These are phyloP conservation scores for Eucalyptus sp. DNA, from an alignment of 345 rosid genomes.

Conservation along the genomic window DNA sequence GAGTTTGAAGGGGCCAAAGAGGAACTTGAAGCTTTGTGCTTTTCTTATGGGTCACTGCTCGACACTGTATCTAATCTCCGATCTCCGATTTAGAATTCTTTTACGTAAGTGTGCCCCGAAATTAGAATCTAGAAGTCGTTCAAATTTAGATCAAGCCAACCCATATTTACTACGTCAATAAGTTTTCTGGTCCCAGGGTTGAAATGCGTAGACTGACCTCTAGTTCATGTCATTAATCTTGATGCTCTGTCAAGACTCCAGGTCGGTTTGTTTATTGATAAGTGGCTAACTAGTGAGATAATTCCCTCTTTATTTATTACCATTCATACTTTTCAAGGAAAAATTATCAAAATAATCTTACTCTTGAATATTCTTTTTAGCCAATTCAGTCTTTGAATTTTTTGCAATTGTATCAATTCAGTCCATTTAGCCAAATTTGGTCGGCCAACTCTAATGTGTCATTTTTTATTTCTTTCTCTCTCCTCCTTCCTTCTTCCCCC, in stretches of 20 bases:
- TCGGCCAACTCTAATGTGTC: no score
- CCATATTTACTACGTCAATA: background rate
- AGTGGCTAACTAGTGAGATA: background rate
- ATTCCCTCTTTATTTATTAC: background rate
- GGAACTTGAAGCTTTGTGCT: background rate
- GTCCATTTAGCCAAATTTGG: no score
- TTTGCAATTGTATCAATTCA: no score
- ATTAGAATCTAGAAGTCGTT: background rate
- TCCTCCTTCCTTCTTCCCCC: no score
- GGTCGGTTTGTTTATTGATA: background rate
- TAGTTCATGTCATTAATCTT: background rate
- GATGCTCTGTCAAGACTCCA: background rate
- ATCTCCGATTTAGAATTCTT: background rate
- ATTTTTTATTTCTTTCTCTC: no score
- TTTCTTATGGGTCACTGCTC: background rate
- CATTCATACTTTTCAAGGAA: no score
- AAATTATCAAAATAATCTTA: no score
- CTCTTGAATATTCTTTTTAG: no score
- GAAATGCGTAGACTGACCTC: background rate
- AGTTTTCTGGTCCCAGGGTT: background rate
- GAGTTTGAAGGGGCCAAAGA: background rate
- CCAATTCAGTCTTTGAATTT: no score
- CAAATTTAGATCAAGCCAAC: background rate
- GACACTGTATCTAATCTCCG: background rate
- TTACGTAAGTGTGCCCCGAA: background rate